Evolutionary conservation across 352 stramenopile genomes (phyloP).

Genomic region (Elongisporangium prolatum): DNA sequence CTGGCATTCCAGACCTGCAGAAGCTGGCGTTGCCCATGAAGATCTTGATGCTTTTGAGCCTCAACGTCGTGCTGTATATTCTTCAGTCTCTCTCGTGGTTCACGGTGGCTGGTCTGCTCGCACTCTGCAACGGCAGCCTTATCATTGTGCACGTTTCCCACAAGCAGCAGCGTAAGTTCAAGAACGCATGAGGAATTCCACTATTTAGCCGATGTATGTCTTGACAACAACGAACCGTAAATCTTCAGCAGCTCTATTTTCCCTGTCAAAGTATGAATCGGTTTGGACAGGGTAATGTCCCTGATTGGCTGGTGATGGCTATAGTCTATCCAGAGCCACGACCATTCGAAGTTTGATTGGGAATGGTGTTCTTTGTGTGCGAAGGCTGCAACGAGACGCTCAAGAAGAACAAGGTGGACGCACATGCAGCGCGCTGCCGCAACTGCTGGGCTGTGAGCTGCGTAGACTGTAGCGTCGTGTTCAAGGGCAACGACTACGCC

Average conservation of each 20-base stretch:
- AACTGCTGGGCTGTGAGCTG: slow-evolving; percentile 92
- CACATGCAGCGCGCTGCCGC: slow-evolving; percentile 74
- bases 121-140: neutral
- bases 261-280: neutral
- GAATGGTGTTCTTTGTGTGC: slow-evolving; percentile 86
- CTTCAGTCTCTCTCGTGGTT: neutral
- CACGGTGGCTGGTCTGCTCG: neutral
- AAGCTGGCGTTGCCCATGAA: slow-evolving; percentile 31
- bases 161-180: neutral
- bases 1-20: slow-evolving; percentile 15
- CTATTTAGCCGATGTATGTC: neutral
- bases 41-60: slow-evolving; percentile 14
- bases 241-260: neutral
- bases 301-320: slow-evolving; percentile 4
- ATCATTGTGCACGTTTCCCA: neutral
- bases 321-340: neutral
- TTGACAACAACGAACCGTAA: neutral
- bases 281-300: neutral
- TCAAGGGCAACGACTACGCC: slow-evolving; percentile 86
- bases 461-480: slow-evolving; percentile 91
- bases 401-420: slow-evolving; percentile 94
- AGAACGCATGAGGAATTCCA: neutral
- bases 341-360: neutral
- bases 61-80: slow-evolving; percentile 22
- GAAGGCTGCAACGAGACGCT: slow-evolving; percentile 90